Base-by-base conservation (phyloP, 805 yeast genomes). In the Lachancea sp. region DNA sequence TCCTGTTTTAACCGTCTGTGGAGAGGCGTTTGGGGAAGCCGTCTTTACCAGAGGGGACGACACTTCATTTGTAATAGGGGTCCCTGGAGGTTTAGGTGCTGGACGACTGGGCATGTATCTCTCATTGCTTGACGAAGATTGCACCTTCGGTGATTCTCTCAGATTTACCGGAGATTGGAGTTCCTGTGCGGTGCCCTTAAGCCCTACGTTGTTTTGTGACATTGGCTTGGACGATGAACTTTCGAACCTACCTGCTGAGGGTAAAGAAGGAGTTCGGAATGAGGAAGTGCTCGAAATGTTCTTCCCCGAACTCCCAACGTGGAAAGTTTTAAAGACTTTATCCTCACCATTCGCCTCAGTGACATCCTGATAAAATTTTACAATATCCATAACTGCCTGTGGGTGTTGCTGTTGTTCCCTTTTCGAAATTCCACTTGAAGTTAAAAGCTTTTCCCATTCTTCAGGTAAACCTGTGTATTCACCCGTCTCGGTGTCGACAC, bases 331-430 rank as follows among this genome's bases (percentile, higher is more conserved):
- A 47, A 67, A 63, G 4, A 61, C 63, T 41, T 64, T 65, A 22
- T 66, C 69, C 29, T 68, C 69, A 4, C 67, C 67, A 35, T 60
- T 66, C 2, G 58, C 45, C 32, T 68, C 69, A 0, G 72, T 65
- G 20, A 65, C 70, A 49, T 79, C 83, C 54, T 80, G 85, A 61
- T 87, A 87, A 57, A 87, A 87, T 32, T 85, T 87, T 20, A 87
- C 87, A 45, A 85, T 88, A 54, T 87, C 95, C 72, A 83, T 83
- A 4, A 92, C 95, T 1, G 96, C 96, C 60, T 86, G 89, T 2
- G 97, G 96, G 61, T 92, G 86, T 46, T 82, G 84, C 56, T 81
- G 80, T 64, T 87, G 95, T 54, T 92, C 98, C 47, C 77, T 83
- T 47, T 75, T 78, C 5, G 96, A 78, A 44, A 92, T 88, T 39